A percentile compares a stretch with the other conserved stretches of the same genome.
Evolutionary conservation across 208 protist species (phyloP).

Genomic region (Porcisia deanei): DNA sequence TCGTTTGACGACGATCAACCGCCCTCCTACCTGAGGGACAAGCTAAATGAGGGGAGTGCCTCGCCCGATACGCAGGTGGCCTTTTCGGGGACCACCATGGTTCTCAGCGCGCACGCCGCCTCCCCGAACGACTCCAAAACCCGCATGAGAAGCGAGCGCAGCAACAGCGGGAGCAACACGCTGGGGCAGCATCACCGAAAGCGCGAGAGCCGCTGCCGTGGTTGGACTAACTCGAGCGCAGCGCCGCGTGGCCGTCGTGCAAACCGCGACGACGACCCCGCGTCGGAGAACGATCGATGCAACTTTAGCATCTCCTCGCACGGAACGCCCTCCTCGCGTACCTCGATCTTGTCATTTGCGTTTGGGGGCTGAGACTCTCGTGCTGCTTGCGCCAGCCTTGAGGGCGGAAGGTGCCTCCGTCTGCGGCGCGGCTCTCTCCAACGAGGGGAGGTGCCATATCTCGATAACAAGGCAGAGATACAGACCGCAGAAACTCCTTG

Average conservation of each 20-base stretch:
- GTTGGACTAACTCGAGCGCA: not conserved
- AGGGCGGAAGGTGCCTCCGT: too few species aligned
- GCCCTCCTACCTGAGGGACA: not conserved
- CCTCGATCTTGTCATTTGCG: conserved; percentile 1
- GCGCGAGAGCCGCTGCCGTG: not conserved
- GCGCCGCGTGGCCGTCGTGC: not conserved
- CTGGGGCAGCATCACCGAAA: not conserved
- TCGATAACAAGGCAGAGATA: not conserved
- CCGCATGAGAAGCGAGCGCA: not conserved
- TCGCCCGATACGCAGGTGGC: not conserved
- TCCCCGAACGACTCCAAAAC: not conserved
- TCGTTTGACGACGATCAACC: conserved; percentile 4
- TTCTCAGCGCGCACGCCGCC: not conserved
- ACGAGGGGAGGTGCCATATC: too few species aligned
- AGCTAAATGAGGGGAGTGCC: not conserved
- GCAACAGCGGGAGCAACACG: not conserved
- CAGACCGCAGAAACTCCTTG: not conserved
- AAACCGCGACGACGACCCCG: not conserved
- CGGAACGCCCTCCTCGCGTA: not conserved
- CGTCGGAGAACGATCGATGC: not conserved
- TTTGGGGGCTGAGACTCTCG: not conserved
- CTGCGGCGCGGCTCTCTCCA: too few species aligned
- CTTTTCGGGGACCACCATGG: not conserved
- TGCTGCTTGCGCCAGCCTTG: too few species aligned
- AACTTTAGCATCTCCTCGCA: conserved; percentile 3